Evolutionary conservation across 352 stramenopile genomes (phyloP), one percentile per base, ranked within the genome.

Genomic region (Elongisporangium prolatum): DNA sequence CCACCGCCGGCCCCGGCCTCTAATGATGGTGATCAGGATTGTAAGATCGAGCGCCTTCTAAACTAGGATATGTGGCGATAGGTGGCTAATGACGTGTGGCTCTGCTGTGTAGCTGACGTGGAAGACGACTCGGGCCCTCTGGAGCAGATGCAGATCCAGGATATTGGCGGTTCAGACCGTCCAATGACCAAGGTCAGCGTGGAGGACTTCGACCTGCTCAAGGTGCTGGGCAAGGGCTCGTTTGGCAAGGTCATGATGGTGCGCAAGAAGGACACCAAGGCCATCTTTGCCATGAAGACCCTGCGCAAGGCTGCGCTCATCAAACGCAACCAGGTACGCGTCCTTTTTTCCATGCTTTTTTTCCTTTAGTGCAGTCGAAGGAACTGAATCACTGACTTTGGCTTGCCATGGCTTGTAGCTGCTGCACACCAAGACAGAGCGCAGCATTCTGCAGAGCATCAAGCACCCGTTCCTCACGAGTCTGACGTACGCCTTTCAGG

Each of bases 201-300:
- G 50, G 85, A 96, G 61, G 89, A 97, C 74, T 97, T 97, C 71
- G 87, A 97, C 60, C 63, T 97, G 67, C 80, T 97, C 60, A 97
- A 97, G 71, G 93, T 98, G 59, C 79, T 98, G 50, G 95, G 95
- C 61, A 98, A 98, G 75, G 95, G 95, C 53, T 95, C 77, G 48
- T 98, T 98, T 64, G 95, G 95, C 61, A 98, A 98, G 84, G 95
- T 97, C 56, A 96, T 98, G 84, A 95, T 97, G 84, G 92, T 98
- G 56, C 80, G 86, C 60, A 96, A 97, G 78, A 98, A 97, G 62
- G 90, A 97, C 68, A 95, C 85, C 24, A 83, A 91, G 59, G 93
- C 96, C 71, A 93, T 98, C 68, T 98, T 96, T 71, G 95, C 95
- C 48, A 97, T 98, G 84, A 98, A 98, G 77, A 97, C 92, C 50